A percentile compares a stretch with the other conserved stretches of the same genome.
phyloP scores from a whole-genome alignment of 345 rosid genomes.

The Cochlearia excelsa region DNA sequence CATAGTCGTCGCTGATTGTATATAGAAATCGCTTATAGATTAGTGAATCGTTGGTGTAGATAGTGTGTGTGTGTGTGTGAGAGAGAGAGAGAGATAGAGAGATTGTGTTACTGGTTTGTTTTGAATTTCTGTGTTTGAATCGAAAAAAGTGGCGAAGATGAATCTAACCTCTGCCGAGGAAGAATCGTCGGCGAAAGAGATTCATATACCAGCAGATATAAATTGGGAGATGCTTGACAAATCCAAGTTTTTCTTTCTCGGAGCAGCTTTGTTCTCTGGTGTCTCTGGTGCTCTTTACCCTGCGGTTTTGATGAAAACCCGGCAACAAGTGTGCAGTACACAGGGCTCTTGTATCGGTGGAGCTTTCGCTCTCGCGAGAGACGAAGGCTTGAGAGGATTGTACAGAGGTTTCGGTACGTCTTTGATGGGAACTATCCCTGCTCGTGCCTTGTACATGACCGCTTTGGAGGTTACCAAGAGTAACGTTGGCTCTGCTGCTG shows the following conservation, averaged over 20 bases:
- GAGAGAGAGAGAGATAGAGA: no score
- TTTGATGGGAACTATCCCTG: slow-evolving; percentile 84
- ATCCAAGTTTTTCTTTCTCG: slow-evolving; percentile 81
- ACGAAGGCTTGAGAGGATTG: slow-evolving; percentile 73
- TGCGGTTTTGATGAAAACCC: slow-evolving; percentile 71
- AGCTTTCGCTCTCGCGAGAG: slow-evolving; percentile 49
- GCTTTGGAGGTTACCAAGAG: slow-evolving; percentile 88
- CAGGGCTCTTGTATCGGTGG: slow-evolving; percentile 55
- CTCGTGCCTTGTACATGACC: slow-evolving; percentile 85
- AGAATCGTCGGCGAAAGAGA: slow-evolving; percentile 68
- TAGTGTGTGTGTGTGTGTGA: no score
- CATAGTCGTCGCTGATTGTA: slow-evolving; percentile 24
- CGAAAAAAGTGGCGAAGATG: slow-evolving; percentile 66
- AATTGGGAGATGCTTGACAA: slow-evolving; percentile 98
- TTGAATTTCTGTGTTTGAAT: no score
- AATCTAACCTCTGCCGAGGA: slow-evolving; percentile 77
- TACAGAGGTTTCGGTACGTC: slow-evolving; percentile 93
- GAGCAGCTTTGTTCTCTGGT: slow-evolving; percentile 86
- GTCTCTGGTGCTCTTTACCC: slow-evolving; percentile 92
- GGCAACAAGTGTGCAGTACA: slow-evolving; percentile 70
- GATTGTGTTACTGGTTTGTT: no score
- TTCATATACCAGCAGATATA: slow-evolving; percentile 75
- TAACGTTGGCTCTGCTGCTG: slow-evolving; percentile 65
- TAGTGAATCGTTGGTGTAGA: not conserved
- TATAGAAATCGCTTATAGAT: slow-evolving; percentile 17